These are phyloP conservation scores for Flaveria floridana DNA, from an alignment of 140 eudicot genomes.

Conservation along the genomic window DNA sequence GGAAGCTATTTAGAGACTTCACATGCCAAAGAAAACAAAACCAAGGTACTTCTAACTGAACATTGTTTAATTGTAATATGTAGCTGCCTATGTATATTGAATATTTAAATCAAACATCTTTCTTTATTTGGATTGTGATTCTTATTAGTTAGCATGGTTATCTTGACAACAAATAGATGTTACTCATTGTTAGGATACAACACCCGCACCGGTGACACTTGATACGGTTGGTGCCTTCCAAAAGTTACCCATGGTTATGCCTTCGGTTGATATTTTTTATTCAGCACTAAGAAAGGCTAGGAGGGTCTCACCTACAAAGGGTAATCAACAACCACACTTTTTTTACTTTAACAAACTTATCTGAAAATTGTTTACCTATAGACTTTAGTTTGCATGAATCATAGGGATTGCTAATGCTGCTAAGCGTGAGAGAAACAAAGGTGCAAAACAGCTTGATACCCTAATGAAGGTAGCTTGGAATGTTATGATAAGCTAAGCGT, in stretches of 20 bases:
- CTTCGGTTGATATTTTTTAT: constrained; percentile 68
- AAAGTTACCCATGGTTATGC: constrained; percentile 98
- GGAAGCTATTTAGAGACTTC: constrained; percentile 68
- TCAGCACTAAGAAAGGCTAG: constrained; percentile 85
- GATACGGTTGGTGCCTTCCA: constrained; percentile 91
- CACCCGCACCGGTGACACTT: background rate
- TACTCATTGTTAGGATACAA: constrained; percentile 46
- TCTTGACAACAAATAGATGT: too few species aligned
- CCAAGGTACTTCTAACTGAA: constrained; percentile 40
- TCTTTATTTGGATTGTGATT: too few species aligned
- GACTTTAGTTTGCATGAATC: constrained; percentile 43
- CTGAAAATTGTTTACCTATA: constrained; percentile 34
- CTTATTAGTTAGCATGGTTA: too few species aligned
- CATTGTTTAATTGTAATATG: background rate
- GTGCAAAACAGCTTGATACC: constrained; percentile 99
- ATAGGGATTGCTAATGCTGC: constrained; percentile 89
- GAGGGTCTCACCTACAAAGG: constrained; percentile 84
- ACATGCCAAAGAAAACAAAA: constrained; percentile 34
- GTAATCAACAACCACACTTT: constrained; percentile 42
- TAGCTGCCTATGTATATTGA: background rate
- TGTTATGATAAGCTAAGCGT: constrained; percentile 1
- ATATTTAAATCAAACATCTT: background rate
- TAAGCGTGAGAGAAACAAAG: constrained; percentile 92
- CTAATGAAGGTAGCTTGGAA: constrained; percentile 66
- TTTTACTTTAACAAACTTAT: background rate